Evolutionary conservation across 257 asterid genomes (phyloP), one percentile per base, ranked within the genome.

Genomic region (Petrea volubilis): DNA sequence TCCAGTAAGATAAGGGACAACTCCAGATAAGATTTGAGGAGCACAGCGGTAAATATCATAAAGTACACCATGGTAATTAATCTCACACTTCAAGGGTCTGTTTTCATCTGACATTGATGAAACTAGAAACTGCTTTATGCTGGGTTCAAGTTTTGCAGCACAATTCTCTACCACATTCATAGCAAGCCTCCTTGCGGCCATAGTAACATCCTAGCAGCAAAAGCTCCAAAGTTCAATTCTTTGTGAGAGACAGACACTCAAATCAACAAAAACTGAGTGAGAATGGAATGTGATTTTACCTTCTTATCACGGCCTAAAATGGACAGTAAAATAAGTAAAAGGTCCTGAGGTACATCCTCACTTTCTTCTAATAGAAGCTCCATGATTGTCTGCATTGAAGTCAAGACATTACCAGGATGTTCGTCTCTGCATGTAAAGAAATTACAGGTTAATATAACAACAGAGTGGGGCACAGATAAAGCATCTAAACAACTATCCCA

Each of bases 361-460:
- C 98, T 88, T 79, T 95, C 99, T 81, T 95, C 98, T 55, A 92
- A 67, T 71, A 95, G 80, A 77, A 87, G 94, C 57, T 81, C 92
- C 97, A 95, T 90, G 60, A 95, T 95, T 63, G 92, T 90, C 80
- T 90, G 88, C 98, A 95, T 95, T 64, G 99, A 95, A 34, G 90
- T 80, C 76, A 85, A 79, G 66, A 92, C 96, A 84, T 83, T 87
- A 79, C 84, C 96, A 27, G 95, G 88, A 77, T 95, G 89, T 57
- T 79, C 85, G 21, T 87, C 97, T 70, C 98, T 90, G 88, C 79
- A 84, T 41, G 70, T 28, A 63, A 74, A 64, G 46, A 72, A 33
- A 21, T 60, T 43, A 76, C 43, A 66, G 56, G 43, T 63, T 41
- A 64, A 52, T 65, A 70, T 17, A 74, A 49, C 77, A 71, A 56